Evolutionary conservation across 352 stramenopile genomes (phyloP), one percentile per base, ranked within the genome.

Genomic region (Phytophthora fragariaefolia): DNA sequence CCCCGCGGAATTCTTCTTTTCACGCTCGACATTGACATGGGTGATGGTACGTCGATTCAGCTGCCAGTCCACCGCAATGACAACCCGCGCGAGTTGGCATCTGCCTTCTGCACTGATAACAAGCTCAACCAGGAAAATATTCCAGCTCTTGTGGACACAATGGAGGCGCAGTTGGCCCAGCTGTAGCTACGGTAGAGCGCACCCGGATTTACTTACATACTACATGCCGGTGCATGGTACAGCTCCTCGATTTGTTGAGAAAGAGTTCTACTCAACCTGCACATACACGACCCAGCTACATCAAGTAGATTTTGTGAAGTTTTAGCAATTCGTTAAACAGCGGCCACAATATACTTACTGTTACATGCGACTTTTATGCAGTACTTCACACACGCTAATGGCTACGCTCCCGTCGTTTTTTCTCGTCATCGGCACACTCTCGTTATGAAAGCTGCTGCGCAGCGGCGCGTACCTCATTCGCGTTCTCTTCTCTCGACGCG

Each of bases 21-120:
- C 47, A 87, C 84, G 20, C 61, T 95, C 17, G 84, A 95, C 49
- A 85, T 95, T 47, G 74, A 89, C 51, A 77, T 93, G 47, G 74
- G 76, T 22, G 75, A 83, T 36, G 74, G 74, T 17, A 73, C 72
- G 2, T 80, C 66, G 20, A 73, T 69, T 40, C 58, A 82, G 32
- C 48, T 95, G 45, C 62, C 69, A 5, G 67, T 90, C 28, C 66
- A 91, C 66, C 57, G 67, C 34, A 80, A 89, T 58, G 84, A 95
- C 43, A 62, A 87, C 49, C 72, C 77, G 4, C 68, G 62, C 7
- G 53, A 75, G 28, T 42, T 84, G 27, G 82, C 84, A 23, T 69
- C 67, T 32, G 64, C 69, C 13, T 95, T 93, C 47, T 95, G 86
- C 57, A 71, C 80, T 36, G 54, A 77, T 49, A 57, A 91, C 73